Percentiles rank a stretch among this genome's conserved stretches.
Evolutionary conservation across 2,329 filamentous ascomycete species (phyloP).

Genomic region (Cercospora nicotianae): DNA sequence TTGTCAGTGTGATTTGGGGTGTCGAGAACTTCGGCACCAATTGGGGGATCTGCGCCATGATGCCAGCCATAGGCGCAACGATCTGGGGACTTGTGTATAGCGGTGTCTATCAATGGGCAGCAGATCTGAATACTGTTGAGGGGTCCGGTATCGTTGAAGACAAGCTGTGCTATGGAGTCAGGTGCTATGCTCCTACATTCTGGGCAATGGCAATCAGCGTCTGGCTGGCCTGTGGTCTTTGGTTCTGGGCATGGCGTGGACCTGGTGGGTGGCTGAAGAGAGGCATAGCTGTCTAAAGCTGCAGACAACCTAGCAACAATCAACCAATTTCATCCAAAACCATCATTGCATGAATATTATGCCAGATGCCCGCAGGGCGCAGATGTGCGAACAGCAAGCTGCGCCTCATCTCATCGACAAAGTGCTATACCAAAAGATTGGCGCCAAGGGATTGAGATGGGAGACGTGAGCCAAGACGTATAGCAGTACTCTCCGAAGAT

Average conservation of each 20-base stretch:
- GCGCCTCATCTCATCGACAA: neutral
- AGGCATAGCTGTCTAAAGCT: constrained; percentile 64
- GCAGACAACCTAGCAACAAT: neutral
- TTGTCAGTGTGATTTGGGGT: constrained; percentile 93
- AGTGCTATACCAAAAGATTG: neutral
- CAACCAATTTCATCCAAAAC: neutral
- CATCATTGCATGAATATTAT: neutral
- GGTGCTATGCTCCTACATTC: constrained; percentile 78
- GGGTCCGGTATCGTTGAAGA: constrained; percentile 41
- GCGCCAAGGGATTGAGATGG: neutral
- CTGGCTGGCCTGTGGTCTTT: constrained; percentile 71
- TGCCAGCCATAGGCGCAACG: constrained; percentile 82
- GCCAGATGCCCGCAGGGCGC: neutral
- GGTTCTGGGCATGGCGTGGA: constrained; percentile 80
- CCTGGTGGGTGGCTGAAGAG: constrained; percentile 71
- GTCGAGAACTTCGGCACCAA: constrained; percentile 99
- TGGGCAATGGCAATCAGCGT: constrained; percentile 84
- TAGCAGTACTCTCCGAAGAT: neutral
- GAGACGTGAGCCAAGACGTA: neutral
- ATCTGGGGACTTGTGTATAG: constrained; percentile 92
- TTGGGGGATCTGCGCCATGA: constrained; percentile 92
- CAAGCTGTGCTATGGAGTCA: constrained; percentile 74
- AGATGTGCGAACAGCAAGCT: neutral
- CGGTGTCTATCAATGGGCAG: constrained; percentile 70
- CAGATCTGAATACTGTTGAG: constrained; percentile 44